Conservation (phyloP, 2,329 filamentous ascomycete species). For the Pseudocercospora crystallina region DNA sequence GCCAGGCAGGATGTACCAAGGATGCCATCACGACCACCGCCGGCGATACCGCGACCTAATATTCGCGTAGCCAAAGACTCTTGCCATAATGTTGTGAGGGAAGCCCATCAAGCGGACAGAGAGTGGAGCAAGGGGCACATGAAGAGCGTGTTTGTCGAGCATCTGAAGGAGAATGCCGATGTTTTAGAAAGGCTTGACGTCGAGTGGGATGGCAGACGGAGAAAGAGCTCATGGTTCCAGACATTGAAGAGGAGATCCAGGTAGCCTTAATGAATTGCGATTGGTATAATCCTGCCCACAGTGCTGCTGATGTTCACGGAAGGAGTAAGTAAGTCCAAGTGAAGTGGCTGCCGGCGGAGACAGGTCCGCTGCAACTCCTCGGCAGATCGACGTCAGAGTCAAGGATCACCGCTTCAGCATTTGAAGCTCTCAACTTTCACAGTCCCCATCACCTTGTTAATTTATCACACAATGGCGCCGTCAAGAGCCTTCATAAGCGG, state of each 20-base stretch:
- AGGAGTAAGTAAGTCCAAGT: constrained; percentile 1
- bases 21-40: background rate
- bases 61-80: too few species aligned
- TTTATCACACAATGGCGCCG: constrained; percentile 20
- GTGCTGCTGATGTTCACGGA: background rate
- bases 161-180: constrained; percentile 11
- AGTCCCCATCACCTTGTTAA: background rate
- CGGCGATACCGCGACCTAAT: background rate
- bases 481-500: constrained; percentile 20
- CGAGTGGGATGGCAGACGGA: background rate
- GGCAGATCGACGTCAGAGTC: background rate
- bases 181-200: constrained; percentile 6
- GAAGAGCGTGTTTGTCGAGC: constrained; percentile 11
- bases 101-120: too few species aligned
- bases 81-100: too few species aligned
- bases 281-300: background rate
- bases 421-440: background rate
- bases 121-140: background rate
- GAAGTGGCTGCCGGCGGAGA: background rate
- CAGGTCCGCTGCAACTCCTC: constrained; percentile 4
- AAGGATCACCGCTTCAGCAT: background rate
- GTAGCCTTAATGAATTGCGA: background rate
- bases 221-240: constrained; percentile 3
- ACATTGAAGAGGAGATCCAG: constrained; percentile 2
- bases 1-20: background rate